Evolutionary conservation across 768 basidiomycete genomes (phyloP).

Genomic region (Russula olivacea): DNA sequence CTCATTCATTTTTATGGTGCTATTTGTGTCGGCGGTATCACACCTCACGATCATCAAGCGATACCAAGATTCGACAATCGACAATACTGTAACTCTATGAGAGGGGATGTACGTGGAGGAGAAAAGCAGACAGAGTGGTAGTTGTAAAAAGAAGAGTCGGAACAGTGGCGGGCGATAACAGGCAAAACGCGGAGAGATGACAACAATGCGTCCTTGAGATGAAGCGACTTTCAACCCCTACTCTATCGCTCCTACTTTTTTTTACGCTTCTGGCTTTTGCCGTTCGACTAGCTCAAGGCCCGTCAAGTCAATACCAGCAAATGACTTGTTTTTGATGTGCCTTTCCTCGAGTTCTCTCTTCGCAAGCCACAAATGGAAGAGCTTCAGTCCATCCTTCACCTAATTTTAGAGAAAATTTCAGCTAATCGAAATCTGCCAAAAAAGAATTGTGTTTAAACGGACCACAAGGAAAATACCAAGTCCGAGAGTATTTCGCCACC

Average conservation of each 20-base stretch:
- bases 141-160: not conserved
- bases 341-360: slow-evolving; percentile 69
- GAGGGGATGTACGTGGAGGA: not conserved
- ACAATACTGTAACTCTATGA: not conserved
- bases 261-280: too few relatives aligned
- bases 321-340: slow-evolving; percentile 61
- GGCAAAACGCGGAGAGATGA: too few relatives aligned
- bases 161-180: not conserved
- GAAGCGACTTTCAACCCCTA: not conserved
- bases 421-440: not conserved
- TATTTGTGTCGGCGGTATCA: not conserved
- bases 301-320: slow-evolving; percentile 61
- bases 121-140: not conserved
- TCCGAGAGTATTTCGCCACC: slow-evolving; percentile 66
- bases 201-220: too few relatives aligned
- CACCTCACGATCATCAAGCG: not conserved
- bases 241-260: not conserved
- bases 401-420: slow-evolving; percentile 28
- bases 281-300: slow-evolving; percentile 55
- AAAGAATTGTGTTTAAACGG: not conserved
- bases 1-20: not conserved
- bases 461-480: slow-evolving; percentile 64
- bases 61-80: not conserved
- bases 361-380: slow-evolving; percentile 62
- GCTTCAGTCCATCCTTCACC: slow-evolving; percentile 63